Percentiles rank a stretch among this genome's conserved stretches.
Conservation (phyloP, 169 alveolate species). For the Sarcocystis neurona region DNA sequence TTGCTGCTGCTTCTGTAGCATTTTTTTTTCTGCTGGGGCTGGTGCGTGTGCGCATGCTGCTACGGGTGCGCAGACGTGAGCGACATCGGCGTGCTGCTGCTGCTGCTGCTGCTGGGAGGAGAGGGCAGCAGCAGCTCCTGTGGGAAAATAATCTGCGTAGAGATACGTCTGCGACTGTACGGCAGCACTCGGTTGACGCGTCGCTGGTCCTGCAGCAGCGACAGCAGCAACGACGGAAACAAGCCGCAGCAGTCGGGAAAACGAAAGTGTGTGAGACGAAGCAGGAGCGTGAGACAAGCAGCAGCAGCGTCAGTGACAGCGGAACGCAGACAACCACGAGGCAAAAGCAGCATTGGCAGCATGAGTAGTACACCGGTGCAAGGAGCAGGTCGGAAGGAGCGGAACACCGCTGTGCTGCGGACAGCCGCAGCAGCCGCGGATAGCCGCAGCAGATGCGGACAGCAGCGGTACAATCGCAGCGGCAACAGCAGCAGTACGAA, state of each 20-base stretch:
- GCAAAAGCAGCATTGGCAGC: not conserved
- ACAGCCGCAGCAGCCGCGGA: no score
- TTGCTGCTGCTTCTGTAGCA: no score
- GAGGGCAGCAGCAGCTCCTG: not conserved
- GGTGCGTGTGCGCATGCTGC: no score
- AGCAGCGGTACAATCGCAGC: no score
- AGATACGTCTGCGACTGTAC: not conserved
- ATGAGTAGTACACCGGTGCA: not conserved
- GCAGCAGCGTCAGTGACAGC: not conserved
- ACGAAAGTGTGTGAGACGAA: not conserved
- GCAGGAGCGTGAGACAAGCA: not conserved
- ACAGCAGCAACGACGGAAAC: not conserved
- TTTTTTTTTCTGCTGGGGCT: no score
- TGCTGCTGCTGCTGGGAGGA: no score
- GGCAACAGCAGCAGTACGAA: no score
- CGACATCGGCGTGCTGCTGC: not conserved
- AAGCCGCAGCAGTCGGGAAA: not conserved
- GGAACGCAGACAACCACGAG: not conserved
- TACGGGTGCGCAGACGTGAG: no score
- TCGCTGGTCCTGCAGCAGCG: not conserved
- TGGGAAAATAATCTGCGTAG: not conserved
- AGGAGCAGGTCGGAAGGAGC: no score
- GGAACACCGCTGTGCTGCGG: no score
- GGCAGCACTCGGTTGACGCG: constrained; percentile 2
- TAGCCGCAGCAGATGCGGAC: no score